Percentiles rank a stretch among this genome's conserved stretches.
phyloP scores from a whole-genome alignment of 148 eudicot genomes.

The Arctostaphylos glauca region DNA sequence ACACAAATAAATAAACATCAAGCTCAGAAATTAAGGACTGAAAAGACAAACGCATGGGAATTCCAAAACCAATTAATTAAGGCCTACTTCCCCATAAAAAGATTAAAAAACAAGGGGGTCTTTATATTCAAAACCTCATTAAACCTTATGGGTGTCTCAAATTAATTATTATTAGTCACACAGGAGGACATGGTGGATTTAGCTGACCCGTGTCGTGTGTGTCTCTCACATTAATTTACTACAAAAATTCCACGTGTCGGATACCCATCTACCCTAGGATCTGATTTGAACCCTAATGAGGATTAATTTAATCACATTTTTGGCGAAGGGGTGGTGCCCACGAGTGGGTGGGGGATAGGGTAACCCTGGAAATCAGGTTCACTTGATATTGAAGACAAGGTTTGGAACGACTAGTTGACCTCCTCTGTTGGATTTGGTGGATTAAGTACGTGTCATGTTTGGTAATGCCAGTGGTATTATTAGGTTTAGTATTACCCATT shows the following conservation, averaged over 20 bases:
- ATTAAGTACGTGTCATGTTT: too few relatives aligned
- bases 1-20: not conserved
- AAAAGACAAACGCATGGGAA: constrained; percentile 15
- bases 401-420: too few relatives aligned
- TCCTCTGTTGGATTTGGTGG: too few relatives aligned
- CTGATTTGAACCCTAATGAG: not conserved
- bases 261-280: not conserved
- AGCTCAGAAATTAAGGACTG: constrained; percentile 9
- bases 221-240: not conserved
- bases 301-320: not conserved
- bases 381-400: too few relatives aligned
- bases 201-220: constrained; percentile 25
- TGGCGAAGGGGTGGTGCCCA: constrained; percentile 30
- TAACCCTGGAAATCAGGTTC: too few relatives aligned
- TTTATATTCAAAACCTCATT: not conserved
- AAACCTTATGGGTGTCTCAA: not conserved
- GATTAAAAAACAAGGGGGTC: constrained; percentile 11
- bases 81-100: not conserved
- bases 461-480: too few relatives aligned
- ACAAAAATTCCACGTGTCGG: not conserved
- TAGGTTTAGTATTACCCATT: too few relatives aligned
- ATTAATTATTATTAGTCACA: not conserved
- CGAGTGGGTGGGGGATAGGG: constrained; percentile 19
- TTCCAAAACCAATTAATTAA: constrained; percentile 6
- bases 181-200: not conserved